Percentiles rank a stretch among this genome's conserved stretches.
phyloP scores from a whole-genome alignment of 2,329 filamentous ascomycete genomes.

The Fusarium nelsonii region DNA sequence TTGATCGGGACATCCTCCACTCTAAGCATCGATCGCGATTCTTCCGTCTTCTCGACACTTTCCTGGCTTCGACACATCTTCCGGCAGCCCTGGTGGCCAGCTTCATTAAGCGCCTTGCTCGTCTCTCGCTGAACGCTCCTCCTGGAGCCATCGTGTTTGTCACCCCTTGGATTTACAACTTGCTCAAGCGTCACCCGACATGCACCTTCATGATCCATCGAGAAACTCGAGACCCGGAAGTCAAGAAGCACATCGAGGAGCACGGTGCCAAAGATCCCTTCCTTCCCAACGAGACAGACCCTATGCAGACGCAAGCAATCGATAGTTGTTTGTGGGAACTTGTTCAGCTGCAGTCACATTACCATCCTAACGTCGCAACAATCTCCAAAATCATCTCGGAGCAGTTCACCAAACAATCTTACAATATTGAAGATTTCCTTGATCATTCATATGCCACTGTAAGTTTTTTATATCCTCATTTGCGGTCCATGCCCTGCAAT shows the following conservation, averaged over 20 bases:
- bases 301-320: constrained; percentile 86
- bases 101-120: constrained; percentile 93
- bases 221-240: constrained; percentile 69
- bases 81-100: constrained; percentile 91
- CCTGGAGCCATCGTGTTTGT: constrained; percentile 90
- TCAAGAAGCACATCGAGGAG: constrained; percentile 70
- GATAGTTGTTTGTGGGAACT: constrained; percentile 97
- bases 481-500: background rate
- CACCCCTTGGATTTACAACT: constrained; percentile 94
- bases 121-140: constrained; percentile 87
- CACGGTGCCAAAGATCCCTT: constrained; percentile 79
- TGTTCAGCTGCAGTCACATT: constrained; percentile 89
- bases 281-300: constrained; percentile 78
- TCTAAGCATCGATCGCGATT: constrained; percentile 95
- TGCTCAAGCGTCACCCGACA: constrained; percentile 87
- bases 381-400: constrained; percentile 94
- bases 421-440: constrained; percentile 96
- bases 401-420: constrained; percentile 95
- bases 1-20: constrained; percentile 88
- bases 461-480: constrained; percentile 54
- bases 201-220: constrained; percentile 98
- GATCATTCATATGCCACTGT: constrained; percentile 91
- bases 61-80: constrained; percentile 90
- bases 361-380: constrained; percentile 96
- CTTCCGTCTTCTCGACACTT: constrained; percentile 91